Evolutionary conservation across 352 stramenopile species (phyloP).

Genomic region (Blastocystis hominis): DNA sequence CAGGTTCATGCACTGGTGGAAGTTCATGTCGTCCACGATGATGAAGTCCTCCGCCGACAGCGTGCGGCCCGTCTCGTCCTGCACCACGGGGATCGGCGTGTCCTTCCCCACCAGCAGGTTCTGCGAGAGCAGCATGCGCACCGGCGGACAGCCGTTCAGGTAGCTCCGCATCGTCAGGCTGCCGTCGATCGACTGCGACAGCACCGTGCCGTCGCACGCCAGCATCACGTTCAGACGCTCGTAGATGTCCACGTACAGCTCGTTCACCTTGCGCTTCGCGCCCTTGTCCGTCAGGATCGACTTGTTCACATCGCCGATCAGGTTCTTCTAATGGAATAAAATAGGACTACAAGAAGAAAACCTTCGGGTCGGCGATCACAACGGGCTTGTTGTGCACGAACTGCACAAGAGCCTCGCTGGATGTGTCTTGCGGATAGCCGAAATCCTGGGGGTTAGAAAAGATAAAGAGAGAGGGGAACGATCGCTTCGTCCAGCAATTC

Average conservation of each 20-base stretch:
- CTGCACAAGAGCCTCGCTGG: slow-evolving; percentile 88
- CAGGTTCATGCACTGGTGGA: slow-evolving; percentile 93
- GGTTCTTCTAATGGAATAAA: background rate
- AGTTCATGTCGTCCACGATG: slow-evolving; percentile 93
- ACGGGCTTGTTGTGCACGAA: slow-evolving; percentile 97
- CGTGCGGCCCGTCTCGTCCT: slow-evolving; percentile 28
- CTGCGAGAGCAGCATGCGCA: slow-evolving; percentile 87
- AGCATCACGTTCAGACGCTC: slow-evolving; percentile 94
- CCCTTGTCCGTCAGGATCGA: slow-evolving; percentile 49
- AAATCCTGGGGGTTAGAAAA: slow-evolving; percentile 73
- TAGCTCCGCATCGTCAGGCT: slow-evolving; percentile 92
- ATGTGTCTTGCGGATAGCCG: slow-evolving; percentile 90
- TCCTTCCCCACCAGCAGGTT: slow-evolving; percentile 77
- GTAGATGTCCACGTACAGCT: slow-evolving; percentile 97
- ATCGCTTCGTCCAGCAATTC: slow-evolving; percentile 88
- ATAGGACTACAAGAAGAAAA: background rate
- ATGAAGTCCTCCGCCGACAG: slow-evolving; percentile 73
- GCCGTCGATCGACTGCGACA: slow-evolving; percentile 93
- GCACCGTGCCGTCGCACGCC: slow-evolving; percentile 84
- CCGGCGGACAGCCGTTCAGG: slow-evolving; percentile 85
- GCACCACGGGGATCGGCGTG: background rate
- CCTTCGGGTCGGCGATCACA: background rate
- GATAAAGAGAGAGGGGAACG: slow-evolving; percentile 63
- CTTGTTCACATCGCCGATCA: slow-evolving; percentile 59
- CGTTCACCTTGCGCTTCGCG: slow-evolving; percentile 77